Evolutionary conservation across 164 flowering plant genomes (phyloP).

Genomic region (Dillenia suffruticosa): DNA sequence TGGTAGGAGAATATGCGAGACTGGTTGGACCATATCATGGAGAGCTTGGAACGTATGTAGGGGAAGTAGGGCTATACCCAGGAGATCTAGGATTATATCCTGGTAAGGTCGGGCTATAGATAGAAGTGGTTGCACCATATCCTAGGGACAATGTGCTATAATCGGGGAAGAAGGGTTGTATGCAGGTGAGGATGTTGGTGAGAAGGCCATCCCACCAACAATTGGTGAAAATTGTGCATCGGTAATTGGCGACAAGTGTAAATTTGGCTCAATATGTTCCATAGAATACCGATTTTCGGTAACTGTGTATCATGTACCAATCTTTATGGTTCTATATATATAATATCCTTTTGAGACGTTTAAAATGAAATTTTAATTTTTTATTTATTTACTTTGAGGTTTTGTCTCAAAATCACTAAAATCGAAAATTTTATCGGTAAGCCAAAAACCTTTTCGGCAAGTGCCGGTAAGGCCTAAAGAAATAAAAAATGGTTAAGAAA

Average conservation of each 20-base stretch:
- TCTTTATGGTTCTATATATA: too few species aligned
- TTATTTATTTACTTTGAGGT: too few species aligned
- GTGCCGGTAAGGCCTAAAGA: too few species aligned
- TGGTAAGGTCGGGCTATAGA: slow-evolving; percentile 10
- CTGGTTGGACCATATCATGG: slow-evolving; percentile 12
- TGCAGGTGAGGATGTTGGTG: slow-evolving; percentile 11
- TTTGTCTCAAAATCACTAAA: too few species aligned
- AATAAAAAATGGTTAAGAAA: too few species aligned
- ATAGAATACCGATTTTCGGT: too few species aligned
- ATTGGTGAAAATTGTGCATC: slow-evolving; percentile 15
- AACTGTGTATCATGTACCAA: too few species aligned
- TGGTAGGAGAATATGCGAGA: slow-evolving; percentile 11
- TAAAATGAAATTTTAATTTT: too few species aligned
- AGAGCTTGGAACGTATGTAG: slow-evolving; percentile 7
- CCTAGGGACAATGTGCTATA: slow-evolving; percentile 14
- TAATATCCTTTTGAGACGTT: too few species aligned
- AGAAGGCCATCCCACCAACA: slow-evolving; percentile 18
- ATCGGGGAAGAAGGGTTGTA: slow-evolving; percentile 17
- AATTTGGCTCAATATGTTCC: slow-evolving; percentile 13
- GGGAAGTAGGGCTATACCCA: slow-evolving; percentile 9
- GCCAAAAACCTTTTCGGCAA: too few species aligned
- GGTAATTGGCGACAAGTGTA: slow-evolving; percentile 6
- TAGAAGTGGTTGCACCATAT: slow-evolving; percentile 12
- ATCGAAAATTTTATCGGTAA: too few species aligned
- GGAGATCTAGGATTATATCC: slow-evolving; percentile 9